Percentiles rank a stretch among this genome's conserved stretches.
phyloP scores from a whole-genome alignment of 164 flowering plant species.

The Cinnamomum micranthum region DNA sequence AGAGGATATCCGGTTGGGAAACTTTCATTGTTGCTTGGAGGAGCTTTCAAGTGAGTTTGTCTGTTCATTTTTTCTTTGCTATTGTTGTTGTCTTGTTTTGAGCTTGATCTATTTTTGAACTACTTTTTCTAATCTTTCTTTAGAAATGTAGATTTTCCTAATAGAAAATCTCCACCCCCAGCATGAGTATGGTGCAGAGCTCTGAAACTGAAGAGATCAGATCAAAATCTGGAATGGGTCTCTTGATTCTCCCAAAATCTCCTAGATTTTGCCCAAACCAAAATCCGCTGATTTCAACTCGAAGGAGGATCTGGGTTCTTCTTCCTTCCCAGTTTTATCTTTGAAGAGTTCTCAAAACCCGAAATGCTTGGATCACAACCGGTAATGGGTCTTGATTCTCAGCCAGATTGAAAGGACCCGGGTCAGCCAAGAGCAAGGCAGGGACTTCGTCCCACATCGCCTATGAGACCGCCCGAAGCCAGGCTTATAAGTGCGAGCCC shows the following conservation, averaged over 20 bases:
- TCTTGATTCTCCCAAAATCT: conserved; percentile 7
- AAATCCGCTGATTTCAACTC: neutral
- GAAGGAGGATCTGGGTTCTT: neutral
- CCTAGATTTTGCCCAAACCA: conserved; percentile 10
- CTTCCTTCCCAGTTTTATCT: conserved; percentile 23
- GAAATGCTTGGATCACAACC: neutral
- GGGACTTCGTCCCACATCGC: no score
- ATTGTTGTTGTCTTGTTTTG: neutral
- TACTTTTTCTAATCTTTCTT: neutral
- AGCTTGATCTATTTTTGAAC: neutral
- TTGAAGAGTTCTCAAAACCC: neutral
- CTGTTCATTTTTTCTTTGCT: neutral
- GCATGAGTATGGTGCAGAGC: neutral
- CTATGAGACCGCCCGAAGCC: no score
- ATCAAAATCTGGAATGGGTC: conserved; percentile 5
- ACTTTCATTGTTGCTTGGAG: conserved; percentile 38
- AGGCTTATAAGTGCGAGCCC: no score
- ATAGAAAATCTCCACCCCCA: conserved; percentile 53
- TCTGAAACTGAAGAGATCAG: neutral
- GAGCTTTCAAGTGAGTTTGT: conserved; percentile 41
- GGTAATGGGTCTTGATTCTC: conserved; percentile 8
- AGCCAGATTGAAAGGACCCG: no score
- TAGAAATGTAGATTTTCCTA: conserved; percentile 31
- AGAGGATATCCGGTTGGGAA: conserved; percentile 26
- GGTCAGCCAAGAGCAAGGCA: no score